These are phyloP conservation scores for Ajuga reptans DNA, from an alignment of 305 asterid genomes.

Conservation along the genomic window DNA sequence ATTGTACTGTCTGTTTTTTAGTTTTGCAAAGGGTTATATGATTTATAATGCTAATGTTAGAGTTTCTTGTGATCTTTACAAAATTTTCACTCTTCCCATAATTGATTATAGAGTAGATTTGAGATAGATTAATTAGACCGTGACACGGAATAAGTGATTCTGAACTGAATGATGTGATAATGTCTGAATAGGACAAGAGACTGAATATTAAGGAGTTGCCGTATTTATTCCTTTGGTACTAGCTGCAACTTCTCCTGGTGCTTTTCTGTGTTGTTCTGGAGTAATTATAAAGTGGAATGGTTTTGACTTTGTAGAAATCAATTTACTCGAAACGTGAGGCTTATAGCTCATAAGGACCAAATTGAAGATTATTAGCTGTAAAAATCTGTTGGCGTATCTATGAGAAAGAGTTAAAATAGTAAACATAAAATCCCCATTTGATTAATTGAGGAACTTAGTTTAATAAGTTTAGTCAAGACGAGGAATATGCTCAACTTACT, in stretches of 20 bases:
- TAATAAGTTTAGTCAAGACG: background rate
- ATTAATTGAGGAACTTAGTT: background rate
- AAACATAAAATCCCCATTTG: background rate
- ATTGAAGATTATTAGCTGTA: background rate
- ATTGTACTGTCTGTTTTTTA: background rate
- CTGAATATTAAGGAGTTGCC: background rate
- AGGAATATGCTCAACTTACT: background rate
- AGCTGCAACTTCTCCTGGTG: background rate
- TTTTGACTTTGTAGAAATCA: too few relatives aligned
- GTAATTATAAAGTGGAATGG: too few relatives aligned
- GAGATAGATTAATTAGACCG: background rate
- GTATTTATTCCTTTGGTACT: background rate
- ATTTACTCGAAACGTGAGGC: background rate
- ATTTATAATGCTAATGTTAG: background rate
- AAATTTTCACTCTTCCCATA: background rate
- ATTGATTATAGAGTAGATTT: background rate
- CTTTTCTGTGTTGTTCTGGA: too few relatives aligned
- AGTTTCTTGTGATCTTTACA: background rate
- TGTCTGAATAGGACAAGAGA: too few relatives aligned
- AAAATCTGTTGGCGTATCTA: background rate
- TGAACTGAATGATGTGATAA: background rate
- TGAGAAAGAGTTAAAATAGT: background rate
- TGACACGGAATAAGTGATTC: background rate
- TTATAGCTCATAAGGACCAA: background rate
- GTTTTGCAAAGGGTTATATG: background rate